These are phyloP conservation scores for Thinopyrum elongatum DNA, from an alignment of 176 grass and related monocot genomes.

Conservation along the genomic window DNA sequence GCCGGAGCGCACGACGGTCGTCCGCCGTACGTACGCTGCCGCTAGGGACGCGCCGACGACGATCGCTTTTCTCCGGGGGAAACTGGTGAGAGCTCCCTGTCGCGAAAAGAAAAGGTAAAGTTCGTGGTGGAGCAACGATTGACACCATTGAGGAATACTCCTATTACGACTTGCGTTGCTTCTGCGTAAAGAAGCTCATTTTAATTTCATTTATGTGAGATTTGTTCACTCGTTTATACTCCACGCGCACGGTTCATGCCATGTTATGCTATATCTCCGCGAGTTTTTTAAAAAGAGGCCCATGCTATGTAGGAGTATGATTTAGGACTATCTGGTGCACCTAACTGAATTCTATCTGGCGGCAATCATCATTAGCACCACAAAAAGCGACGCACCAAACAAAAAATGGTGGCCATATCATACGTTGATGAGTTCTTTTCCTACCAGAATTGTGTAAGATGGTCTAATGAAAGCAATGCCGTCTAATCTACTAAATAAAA, in stretches of 20 bases:
- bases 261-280: not conserved
- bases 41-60: too few relatives aligned
- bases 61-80: not conserved
- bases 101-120: not conserved
- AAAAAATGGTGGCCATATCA: not conserved
- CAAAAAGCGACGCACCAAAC: not conserved
- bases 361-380: not conserved
- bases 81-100: not conserved
- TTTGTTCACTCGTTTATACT: not conserved
- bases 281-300: not conserved
- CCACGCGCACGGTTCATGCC: not conserved
- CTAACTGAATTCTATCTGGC: constrained; percentile 25
- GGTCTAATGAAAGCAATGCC: not conserved
- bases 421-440: not conserved
- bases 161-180: not conserved
- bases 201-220: not conserved
- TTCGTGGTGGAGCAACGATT: not conserved
- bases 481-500: not conserved
- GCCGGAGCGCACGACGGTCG: too few relatives aligned
- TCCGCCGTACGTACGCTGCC: not conserved
- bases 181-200: not conserved
- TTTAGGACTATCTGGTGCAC: constrained; percentile 24
- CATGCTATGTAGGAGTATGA: not conserved
- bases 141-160: not conserved
- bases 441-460: not conserved